Evolutionary conservation across 2,329 filamentous ascomycete species (phyloP), one percentile per base, ranked within the genome.

Genomic region (Colletotrichum kahawae): DNA sequence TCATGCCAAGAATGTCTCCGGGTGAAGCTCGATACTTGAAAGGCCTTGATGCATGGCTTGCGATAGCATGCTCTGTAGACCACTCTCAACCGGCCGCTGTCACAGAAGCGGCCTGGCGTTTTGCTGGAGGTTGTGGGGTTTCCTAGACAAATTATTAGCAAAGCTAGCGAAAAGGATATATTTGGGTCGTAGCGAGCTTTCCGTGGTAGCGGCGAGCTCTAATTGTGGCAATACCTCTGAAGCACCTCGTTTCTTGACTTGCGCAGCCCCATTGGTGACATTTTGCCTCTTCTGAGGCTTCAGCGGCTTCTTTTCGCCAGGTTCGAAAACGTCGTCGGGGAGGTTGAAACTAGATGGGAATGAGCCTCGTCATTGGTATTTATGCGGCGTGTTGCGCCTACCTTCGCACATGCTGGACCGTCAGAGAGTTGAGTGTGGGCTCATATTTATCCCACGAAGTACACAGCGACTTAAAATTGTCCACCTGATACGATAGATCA

Each of bases 391-490:
- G 34, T 18, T 13, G 86, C 93, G 33, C 12, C 86, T 89, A 98
- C 96, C 94, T 97, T 84, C 95, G 93, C 65, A 95, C 93, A 81
- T 98, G 93, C 76, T 95, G 93, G 67, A 98, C 92, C 69, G 93
- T 92, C 67, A 99, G 87, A 56, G 93, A 95, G 60, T 95, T 95
- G 67, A 95, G 85, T n/a, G 94, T 91, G 14, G 90, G 86, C 77
- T 96, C 89, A 83, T 94, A 98, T 72, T 93, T 92, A 60, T 93
- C 88, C 92, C 95, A 97, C 51, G 89, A 89, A 48, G 88, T 93
- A 84, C 96, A 97, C 67, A 93, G 90, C n/a, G 90, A 89, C 86
- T 95, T 98, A 88, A 98, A 99, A 70, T 95, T 92, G 69, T 94
- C 90, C 33, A 98, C 95, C 79, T 97, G 93, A 79, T 91, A 93